Percentiles rank a stretch among this genome's conserved stretches.
Evolutionary conservation across 2,329 filamentous ascomycete species (phyloP).

Genomic region (Aureobasidium lini): DNA sequence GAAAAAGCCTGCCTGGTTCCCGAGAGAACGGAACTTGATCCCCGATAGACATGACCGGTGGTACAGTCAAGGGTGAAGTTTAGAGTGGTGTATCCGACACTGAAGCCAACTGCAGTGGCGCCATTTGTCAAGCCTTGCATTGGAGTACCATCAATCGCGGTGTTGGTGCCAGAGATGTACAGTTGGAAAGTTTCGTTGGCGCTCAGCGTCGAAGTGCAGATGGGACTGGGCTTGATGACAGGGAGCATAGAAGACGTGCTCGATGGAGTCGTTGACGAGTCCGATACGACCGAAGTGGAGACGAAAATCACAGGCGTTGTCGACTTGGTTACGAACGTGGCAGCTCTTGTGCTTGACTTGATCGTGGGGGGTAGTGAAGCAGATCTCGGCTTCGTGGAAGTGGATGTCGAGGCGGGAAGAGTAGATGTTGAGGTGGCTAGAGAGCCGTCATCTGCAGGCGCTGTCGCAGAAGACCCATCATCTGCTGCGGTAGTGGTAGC

Average conservation of each 20-base stretch:
- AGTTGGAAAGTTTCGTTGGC: neutral
- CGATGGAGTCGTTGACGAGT: neutral
- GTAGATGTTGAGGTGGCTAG: neutral
- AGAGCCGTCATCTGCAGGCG: neutral
- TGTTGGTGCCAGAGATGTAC: neutral
- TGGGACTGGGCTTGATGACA: neutral
- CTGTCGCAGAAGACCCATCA: neutral
- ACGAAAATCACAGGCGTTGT: neutral
- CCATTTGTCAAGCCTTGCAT: slow-evolving; percentile 8
- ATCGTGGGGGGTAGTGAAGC: neutral
- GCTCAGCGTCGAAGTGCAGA: neutral
- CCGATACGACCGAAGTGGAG: neutral
- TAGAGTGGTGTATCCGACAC: slow-evolving; percentile 2
- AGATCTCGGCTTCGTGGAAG: neutral
- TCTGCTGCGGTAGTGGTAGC: neutral
- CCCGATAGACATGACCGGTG: slow-evolving; percentile 9
- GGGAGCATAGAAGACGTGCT: neutral
- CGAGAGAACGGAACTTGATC: neutral
- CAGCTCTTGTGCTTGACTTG: neutral
- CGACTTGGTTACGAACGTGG: neutral
- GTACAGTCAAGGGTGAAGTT: slow-evolving; percentile 9
- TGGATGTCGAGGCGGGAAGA: neutral
- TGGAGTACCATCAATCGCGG: neutral
- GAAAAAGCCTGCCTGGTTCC: slow-evolving; percentile 5
- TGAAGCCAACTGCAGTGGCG: slow-evolving; percentile 7